Conservation (phyloP, 345 rosid genomes). For the Ailanthus altissimus region DNA sequence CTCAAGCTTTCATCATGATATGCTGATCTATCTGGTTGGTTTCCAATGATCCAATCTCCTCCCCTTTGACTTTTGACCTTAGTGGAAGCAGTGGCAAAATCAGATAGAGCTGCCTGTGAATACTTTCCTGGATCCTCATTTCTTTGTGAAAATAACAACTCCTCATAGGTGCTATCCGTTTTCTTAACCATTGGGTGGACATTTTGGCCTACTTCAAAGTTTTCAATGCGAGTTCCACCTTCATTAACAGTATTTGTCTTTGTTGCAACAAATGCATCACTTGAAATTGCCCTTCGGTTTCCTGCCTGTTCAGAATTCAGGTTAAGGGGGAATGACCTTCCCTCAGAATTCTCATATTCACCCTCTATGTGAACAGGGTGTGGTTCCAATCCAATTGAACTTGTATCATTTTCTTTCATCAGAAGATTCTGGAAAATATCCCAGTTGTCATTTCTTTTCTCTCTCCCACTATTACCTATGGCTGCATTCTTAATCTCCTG, state of each 20-base stretch:
- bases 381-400: conserved; percentile 36
- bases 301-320: conserved; percentile 44
- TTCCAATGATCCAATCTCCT: conserved; percentile 70
- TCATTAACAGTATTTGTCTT: conserved; percentile 43
- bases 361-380: conserved; percentile 34
- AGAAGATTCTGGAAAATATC: conserved; percentile 87
- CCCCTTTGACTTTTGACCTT: conserved; percentile 51
- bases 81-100: conserved; percentile 45
- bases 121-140: conserved; percentile 35
- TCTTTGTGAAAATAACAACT: conserved; percentile 50
- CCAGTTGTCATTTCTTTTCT: conserved; percentile 63
- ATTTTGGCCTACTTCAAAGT: conserved; percentile 48
- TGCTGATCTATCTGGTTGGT: conserved; percentile 36
- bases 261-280: conserved; percentile 59
- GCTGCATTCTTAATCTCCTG: conserved; percentile 23
- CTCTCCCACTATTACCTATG: conserved; percentile 39
- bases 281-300: conserved; percentile 44
- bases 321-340: conserved; percentile 31
- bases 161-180: conserved; percentile 50
- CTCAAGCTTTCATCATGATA: conserved; percentile 42
- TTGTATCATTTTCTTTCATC: conserved; percentile 55
- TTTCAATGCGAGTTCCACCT: conserved; percentile 36
- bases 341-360: conserved; percentile 40
- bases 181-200: conserved; percentile 37
- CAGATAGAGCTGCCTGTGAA: conserved; percentile 35